These are phyloP conservation scores for Panicum miliaceum DNA, from an alignment of 176 grass and related monocot species.

Conservation along the genomic window DNA sequence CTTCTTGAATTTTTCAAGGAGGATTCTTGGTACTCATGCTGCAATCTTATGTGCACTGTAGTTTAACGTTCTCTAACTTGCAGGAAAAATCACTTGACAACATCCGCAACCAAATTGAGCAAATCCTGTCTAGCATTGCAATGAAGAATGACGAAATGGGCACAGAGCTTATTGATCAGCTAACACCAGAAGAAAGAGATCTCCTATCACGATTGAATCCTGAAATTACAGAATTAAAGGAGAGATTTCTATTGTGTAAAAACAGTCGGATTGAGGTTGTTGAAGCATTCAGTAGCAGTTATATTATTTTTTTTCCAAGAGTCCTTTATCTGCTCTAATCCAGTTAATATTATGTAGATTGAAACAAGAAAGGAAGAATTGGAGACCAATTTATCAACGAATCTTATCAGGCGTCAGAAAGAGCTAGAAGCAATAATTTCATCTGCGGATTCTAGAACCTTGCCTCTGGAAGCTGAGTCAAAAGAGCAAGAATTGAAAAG, in stretches of 20 bases:
- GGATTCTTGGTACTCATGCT: conserved; percentile 26
- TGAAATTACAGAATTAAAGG: conserved; percentile 94
- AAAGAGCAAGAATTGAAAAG: conserved; percentile 80
- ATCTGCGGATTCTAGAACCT: conserved; percentile 81
- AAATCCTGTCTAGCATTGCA: conserved; percentile 87
- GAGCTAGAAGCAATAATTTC: conserved; percentile 93
- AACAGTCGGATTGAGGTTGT: conserved; percentile 85
- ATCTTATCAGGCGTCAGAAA: conserved; percentile 91
- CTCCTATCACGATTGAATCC: conserved; percentile 93
- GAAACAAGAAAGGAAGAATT: conserved; percentile 97
- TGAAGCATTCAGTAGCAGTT: conserved; percentile 32
- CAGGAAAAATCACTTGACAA: conserved; percentile 97
- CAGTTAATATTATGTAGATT: conserved; percentile 54
- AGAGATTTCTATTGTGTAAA: conserved; percentile 84
- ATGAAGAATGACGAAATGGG: conserved; percentile 99
- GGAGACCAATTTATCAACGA: conserved; percentile 94
- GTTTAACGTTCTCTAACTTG: conserved; percentile 36
- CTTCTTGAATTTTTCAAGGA: conserved; percentile 16
- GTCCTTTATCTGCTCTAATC: conserved; percentile 15
- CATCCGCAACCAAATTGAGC: conserved; percentile 91
- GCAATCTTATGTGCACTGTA: conserved; percentile 11
- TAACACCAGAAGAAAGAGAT: conserved; percentile 84
- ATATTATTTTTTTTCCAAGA: not conserved
- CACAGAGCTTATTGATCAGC: conserved; percentile 96
- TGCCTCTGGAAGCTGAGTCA: conserved; percentile 64